These are phyloP conservation scores for Psilocybe sp. DNA, from an alignment of 768 basidiomycete species.

Conservation along the genomic window DNA sequence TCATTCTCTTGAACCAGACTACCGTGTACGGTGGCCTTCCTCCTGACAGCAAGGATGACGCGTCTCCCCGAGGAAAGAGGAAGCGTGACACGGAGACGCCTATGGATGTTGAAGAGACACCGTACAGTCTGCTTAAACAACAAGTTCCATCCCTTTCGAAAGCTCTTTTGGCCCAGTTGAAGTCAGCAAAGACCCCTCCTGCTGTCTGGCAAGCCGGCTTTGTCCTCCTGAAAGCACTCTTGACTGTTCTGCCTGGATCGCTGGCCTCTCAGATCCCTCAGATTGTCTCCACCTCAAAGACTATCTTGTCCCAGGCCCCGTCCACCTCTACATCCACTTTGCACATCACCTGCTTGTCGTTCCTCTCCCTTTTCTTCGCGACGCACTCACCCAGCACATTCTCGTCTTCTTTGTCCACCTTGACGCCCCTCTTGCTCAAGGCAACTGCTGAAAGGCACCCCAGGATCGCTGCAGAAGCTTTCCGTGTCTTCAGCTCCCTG, in stretches of 20 bases:
- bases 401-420: constrained; percentile 51
- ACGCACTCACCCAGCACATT: constrained; percentile 63
- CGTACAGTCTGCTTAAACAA: constrained; percentile 63
- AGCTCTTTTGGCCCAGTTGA: constrained; percentile 81
- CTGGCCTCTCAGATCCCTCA: constrained; percentile 65
- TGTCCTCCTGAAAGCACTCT: constrained; percentile 67
- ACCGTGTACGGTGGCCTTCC: constrained; percentile 69
- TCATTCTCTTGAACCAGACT: constrained; percentile 79
- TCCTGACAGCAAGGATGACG: constrained; percentile 50
- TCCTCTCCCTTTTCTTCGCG: constrained; percentile 82
- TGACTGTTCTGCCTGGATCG: constrained; percentile 81
- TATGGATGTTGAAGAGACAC: constrained; percentile 74
- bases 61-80: constrained; percentile 58
- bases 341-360: constrained; percentile 80
- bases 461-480: constrained; percentile 83
- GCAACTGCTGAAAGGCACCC: constrained; percentile 83
- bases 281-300: constrained; percentile 63
- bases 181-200: constrained; percentile 73
- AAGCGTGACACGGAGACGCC: constrained; percentile 73
- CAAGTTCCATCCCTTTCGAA: constrained; percentile 82
- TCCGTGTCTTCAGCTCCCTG: constrained; percentile 83
- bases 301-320: constrained; percentile 62
- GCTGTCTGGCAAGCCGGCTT: constrained; percentile 86
- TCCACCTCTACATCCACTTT: constrained; percentile 78
- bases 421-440: constrained; percentile 75